phyloP scores from a whole-genome alignment of 2,329 filamentous ascomycete species.

The Penicillium sp. region DNA sequence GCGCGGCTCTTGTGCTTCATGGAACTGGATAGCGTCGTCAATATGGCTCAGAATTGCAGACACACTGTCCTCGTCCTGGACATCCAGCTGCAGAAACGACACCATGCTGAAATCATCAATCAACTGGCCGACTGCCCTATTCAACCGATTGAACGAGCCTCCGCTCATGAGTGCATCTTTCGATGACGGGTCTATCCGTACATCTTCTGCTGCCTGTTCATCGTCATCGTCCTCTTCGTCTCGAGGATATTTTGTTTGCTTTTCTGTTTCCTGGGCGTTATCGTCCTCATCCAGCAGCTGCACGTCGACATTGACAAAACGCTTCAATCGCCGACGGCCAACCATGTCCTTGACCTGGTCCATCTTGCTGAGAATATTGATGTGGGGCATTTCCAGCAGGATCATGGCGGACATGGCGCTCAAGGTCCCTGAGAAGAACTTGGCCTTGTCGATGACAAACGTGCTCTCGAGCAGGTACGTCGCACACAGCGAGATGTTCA shows the following conservation, averaged over 20 bases:
- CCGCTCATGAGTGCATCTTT: conserved; percentile 73
- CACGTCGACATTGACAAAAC: conserved; percentile 83
- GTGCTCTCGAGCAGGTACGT: conserved; percentile 93
- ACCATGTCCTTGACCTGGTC: conserved; percentile 90
- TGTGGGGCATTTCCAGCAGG: conserved; percentile 93
- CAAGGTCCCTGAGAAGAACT: conserved; percentile 94
- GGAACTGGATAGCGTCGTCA: conserved; percentile 88
- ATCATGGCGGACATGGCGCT: conserved; percentile 99
- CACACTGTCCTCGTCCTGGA: conserved; percentile 88
- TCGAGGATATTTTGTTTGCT: not conserved
- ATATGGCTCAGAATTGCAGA: conserved; percentile 82
- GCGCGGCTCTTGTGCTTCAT: conserved; percentile 86
- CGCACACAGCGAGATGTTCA: conserved; percentile 89
- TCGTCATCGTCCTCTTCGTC: not conserved
- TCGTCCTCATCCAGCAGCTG: conserved; percentile 68
- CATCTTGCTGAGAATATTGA: conserved; percentile 98
- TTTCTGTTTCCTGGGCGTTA: conserved; percentile 33
- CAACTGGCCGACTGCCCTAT: conserved; percentile 80
- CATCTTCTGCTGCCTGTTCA: conserved; percentile 50
- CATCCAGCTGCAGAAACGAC: conserved; percentile 85
- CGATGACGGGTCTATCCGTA: conserved; percentile 58
- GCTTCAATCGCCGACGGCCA: conserved; percentile 79
- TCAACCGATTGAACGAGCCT: conserved; percentile 74
- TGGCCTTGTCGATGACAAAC: conserved; percentile 91
- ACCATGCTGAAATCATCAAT: conserved; percentile 99